Evolutionary conservation across 768 basidiomycete genomes (phyloP), one percentile per base, ranked within the genome.

Genomic region (Leccinum imitatum): DNA sequence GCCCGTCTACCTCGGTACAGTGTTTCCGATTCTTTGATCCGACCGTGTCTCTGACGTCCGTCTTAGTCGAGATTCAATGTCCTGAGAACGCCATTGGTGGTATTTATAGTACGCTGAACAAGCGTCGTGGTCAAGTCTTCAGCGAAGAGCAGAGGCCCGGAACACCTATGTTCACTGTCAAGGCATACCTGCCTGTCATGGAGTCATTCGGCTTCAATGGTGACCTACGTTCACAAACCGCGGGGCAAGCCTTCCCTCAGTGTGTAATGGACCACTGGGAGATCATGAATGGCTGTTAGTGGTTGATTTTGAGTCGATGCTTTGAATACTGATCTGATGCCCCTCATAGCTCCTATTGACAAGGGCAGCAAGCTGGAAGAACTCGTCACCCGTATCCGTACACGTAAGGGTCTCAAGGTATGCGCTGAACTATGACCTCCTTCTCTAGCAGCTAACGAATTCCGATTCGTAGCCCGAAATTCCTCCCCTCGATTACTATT

Each of bases 131-230:
- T 64, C 95, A 97, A 75, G 96, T 99, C 63, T 96, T 95, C 85
- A 91, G 90, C 67, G 92, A 98, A 78, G 96, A 98, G 78, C 97
- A 98, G 79, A 82, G 95, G 70, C 82, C 87, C 4, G 96, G 97
- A 80, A 99, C 97, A 17, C 97, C 97, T 63, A 97, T 98, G 94
- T 96, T 96, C 88, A 98, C 90, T 51, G 90, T 99, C 78, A 98
- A 97, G 85, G 95, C 95, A 25, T 94, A 93, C 82, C 82, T 95
- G 44, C 93, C 94, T 68, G 92, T 94, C 74, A 80, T 82, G 73
- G 92, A 93, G 78, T 94, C 91, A 15, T 96, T 97, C 80, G 95
- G 96, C 67, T 98, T 98, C 90, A 98, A 95, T 77, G 93, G 90
- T 68, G 95, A 92, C 69, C 88, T 99, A 57, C 91, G 96, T 66